Evolutionary conservation across 2,329 filamentous ascomycete genomes (phyloP).

Genomic region (Aspergillus fumigatiaffinis): DNA sequence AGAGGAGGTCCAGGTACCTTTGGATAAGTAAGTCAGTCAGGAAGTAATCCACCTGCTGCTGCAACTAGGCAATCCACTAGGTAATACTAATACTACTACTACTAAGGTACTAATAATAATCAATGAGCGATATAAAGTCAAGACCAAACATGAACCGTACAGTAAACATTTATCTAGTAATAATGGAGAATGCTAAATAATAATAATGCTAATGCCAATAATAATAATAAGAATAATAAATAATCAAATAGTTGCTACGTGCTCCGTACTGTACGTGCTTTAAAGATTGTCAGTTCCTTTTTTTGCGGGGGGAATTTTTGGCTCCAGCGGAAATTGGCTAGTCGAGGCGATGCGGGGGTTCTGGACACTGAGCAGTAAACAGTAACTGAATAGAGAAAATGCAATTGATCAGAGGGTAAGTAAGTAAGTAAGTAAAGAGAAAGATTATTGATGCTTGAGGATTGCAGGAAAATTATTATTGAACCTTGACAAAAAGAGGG

Average conservation of each 20-base stretch:
- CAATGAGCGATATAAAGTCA: neutral
- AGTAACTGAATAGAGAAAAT: neutral
- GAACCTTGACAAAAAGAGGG: neutral
- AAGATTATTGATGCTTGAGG: neutral
- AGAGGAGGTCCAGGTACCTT: slow-evolving; percentile 18
- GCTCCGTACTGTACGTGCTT: neutral
- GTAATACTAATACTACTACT: neutral
- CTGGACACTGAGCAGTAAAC: neutral
- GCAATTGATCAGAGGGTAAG: neutral
- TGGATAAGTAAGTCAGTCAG: neutral
- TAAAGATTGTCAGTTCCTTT: neutral
- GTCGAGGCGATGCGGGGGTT: neutral
- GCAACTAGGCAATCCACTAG: neutral
- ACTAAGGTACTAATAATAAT: no score
- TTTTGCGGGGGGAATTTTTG: neutral
- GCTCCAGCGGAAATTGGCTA: neutral
- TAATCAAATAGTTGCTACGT: neutral
- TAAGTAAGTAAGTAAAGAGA: neutral
- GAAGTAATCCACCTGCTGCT: neutral
- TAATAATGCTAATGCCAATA: no score
- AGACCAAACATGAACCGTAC: neutral
- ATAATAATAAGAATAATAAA: neutral
- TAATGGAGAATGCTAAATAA: neutral
- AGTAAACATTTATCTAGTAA: neutral
- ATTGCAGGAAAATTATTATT: neutral